phyloP scores from a whole-genome alignment of 768 basidiomycete species.

The Guyanaporus albipodus region DNA sequence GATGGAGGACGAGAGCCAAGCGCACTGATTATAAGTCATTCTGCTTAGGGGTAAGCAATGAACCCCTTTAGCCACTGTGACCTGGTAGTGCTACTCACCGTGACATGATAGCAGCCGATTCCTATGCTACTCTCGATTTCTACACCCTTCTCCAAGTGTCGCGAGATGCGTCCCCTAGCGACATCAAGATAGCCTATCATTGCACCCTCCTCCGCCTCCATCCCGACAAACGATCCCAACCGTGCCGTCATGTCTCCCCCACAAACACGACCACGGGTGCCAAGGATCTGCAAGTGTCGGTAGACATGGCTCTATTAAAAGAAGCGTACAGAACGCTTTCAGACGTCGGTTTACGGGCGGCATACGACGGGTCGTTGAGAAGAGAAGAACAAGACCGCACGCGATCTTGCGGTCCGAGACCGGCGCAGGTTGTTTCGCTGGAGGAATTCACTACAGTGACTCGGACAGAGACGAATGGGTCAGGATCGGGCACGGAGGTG shows the following conservation, averaged over 20 bases:
- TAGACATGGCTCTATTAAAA: constrained; percentile 57
- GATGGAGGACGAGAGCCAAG: no score
- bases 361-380: constrained; percentile 42
- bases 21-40: no score
- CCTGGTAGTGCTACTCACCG: no score
- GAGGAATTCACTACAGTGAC: constrained; percentile 51
- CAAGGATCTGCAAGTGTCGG: background rate
- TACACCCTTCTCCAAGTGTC: no score
- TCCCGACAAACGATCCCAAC: constrained; percentile 50
- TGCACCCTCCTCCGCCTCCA: constrained; percentile 63
- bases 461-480: background rate
- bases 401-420: constrained; percentile 44
- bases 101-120: no score
- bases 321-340: constrained; percentile 66
- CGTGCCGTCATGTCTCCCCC: constrained; percentile 14
- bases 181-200: constrained; percentile 72
- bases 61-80: no score
- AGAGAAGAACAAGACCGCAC: constrained; percentile 3
- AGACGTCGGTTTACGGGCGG: constrained; percentile 41
- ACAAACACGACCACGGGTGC: constrained; percentile 21
- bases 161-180: constrained; percentile 43
- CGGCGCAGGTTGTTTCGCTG: constrained; percentile 75
- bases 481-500: constrained; percentile 16
- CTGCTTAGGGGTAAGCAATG: no score
- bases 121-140: no score